phyloP scores from a whole-genome alignment of 2,329 filamentous ascomycete genomes.

The Cercospora zeina region DNA sequence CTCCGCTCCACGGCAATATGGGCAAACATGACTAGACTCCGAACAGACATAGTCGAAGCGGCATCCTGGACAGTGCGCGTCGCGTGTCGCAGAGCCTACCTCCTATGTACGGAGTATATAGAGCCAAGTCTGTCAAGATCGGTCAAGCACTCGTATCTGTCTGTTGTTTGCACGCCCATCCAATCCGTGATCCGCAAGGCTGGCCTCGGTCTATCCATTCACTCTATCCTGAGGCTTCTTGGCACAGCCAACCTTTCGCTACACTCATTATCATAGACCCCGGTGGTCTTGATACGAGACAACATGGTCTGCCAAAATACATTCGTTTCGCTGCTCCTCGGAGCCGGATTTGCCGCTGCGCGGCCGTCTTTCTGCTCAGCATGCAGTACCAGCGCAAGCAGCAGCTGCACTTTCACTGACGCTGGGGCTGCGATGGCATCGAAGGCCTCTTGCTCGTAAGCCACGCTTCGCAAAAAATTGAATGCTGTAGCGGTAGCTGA shows the following conservation, averaged over 20 bases:
- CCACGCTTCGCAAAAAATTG: neutral
- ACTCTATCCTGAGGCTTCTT: constrained; percentile 18
- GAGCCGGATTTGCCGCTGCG: constrained; percentile 27
- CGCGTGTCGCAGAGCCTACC: neutral
- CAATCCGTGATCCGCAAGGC: constrained; percentile 15
- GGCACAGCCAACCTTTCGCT: constrained; percentile 20
- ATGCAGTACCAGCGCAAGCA: neutral
- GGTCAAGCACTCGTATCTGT: constrained; percentile 12
- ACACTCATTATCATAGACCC: constrained; percentile 11
- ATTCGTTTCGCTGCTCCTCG: constrained; percentile 24
- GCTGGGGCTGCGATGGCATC: constrained; percentile 34
- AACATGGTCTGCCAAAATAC: constrained; percentile 28
- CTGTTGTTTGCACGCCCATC: constrained; percentile 16
- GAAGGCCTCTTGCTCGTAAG: constrained; percentile 45
- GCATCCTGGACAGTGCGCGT: neutral
- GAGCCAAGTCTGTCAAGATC: constrained; percentile 23
- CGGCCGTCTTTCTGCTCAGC: constrained; percentile 8
- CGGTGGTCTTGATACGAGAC: constrained; percentile 6
- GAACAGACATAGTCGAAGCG: neutral
- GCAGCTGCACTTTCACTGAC: constrained; percentile 29
- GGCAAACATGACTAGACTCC: neutral
- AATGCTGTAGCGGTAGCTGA: neutral
- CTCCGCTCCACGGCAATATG: constrained; percentile 2
- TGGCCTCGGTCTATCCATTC: constrained; percentile 9
- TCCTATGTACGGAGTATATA: constrained; percentile 16